Conservation (phyloP, 108 stramenopile genomes). For the Cylindrotheca closterium region DNA sequence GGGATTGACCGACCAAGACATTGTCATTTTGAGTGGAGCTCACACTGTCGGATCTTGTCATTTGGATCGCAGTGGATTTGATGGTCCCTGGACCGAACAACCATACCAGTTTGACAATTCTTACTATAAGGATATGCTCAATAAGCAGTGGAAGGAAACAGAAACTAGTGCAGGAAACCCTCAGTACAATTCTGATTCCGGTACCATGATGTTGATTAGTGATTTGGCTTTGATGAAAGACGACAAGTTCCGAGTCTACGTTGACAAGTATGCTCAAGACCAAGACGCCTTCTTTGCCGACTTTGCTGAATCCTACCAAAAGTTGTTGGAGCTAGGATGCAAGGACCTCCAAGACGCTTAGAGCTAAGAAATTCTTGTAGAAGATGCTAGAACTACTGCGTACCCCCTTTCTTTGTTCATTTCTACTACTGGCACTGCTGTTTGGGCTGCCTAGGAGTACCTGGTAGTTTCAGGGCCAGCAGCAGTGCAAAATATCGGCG, state of each 20-base stretch:
- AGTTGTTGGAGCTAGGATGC: constrained; percentile 62
- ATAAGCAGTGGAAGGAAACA: constrained; percentile 52
- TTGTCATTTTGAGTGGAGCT: constrained; percentile 87
- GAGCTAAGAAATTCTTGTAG: neutral
- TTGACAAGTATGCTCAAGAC: constrained; percentile 74
- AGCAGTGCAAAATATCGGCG: no score
- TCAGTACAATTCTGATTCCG: constrained; percentile 73
- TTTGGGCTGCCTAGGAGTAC: no score
- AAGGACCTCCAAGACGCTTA: neutral
- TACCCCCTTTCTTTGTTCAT: no score
- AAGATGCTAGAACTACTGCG: no score
- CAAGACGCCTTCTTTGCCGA: constrained; percentile 63
- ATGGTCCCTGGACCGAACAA: constrained; percentile 82
- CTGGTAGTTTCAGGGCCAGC: no score
- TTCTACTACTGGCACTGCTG: no score
- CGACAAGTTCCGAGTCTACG: constrained; percentile 68
- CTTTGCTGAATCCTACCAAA: constrained; percentile 76
- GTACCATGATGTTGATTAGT: constrained; percentile 79
- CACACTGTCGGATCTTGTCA: constrained; percentile 93
- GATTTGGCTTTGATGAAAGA: constrained; percentile 80
- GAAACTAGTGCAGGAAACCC: constrained; percentile 64
- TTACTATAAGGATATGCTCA: constrained; percentile 68
- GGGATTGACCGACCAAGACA: constrained; percentile 87
- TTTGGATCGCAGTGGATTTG: constrained; percentile 69
- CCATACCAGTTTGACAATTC: constrained; percentile 78